These are phyloP conservation scores for Mycena rosella DNA, from an alignment of 768 basidiomycete species.

Conservation along the genomic window DNA sequence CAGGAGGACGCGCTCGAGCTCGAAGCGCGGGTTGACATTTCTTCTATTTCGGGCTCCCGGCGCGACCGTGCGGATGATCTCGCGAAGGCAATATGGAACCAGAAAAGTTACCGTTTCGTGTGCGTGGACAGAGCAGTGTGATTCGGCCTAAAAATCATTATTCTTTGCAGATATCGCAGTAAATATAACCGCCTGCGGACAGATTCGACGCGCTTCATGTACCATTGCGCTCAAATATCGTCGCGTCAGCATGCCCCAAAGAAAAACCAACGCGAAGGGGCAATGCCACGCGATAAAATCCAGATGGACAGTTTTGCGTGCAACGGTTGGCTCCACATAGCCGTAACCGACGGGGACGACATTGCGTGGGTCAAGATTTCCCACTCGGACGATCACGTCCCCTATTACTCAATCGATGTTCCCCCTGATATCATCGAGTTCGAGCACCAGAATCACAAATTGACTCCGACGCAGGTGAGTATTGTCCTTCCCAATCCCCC, in stretches of 20 bases:
- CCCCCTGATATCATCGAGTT: constrained; percentile 2
- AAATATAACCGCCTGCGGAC: neutral
- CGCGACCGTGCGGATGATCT: no score
- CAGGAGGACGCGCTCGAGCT: no score
- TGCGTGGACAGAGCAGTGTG: constrained; percentile 2
- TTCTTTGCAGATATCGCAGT: neutral
- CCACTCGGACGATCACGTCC: constrained; percentile 4
- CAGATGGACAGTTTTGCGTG: neutral
- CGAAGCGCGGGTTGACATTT: no score
- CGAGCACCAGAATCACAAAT: constrained; percentile 5
- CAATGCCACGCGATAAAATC: constrained; percentile 4
- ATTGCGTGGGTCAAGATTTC: neutral
- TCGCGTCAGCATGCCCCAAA: neutral
- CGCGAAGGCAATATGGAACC: no score
- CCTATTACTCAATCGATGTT: constrained; percentile 5
- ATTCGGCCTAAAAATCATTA: neutral
- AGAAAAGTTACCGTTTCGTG: neutral
- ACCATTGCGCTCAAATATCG: constrained; percentile 9
- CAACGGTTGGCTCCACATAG: constrained; percentile 6
- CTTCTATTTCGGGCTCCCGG: no score
- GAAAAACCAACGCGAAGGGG: neutral
- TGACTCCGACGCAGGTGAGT: constrained; percentile 8
- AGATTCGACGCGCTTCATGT: constrained; percentile 6
- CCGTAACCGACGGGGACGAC: neutral
- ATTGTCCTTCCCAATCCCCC: neutral